Conservation (phyloP, 768 basidiomycete species). For the Mycena maculata region DNA sequence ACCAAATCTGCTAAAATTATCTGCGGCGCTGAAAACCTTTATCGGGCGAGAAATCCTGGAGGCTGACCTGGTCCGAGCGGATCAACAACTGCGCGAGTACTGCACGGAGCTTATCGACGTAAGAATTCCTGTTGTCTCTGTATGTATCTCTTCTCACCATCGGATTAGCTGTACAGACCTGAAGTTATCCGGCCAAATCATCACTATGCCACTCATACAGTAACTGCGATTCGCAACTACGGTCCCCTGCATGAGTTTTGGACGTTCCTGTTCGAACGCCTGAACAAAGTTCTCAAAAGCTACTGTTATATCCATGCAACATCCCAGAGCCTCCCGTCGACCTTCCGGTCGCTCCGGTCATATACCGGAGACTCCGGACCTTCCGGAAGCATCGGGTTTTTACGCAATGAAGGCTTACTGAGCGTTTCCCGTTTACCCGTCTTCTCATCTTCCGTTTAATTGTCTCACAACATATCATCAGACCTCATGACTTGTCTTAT, state of each 20-base stretch:
- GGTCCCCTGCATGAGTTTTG: neutral
- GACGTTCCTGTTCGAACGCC: neutral
- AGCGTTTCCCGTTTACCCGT: no score
- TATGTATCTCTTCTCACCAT: neutral
- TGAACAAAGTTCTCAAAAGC: neutral
- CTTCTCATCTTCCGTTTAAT: no score
- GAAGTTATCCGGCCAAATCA: constrained; percentile 49
- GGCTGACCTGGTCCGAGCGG: constrained; percentile 26
- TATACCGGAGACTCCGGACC: no score
- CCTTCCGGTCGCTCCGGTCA: no score
- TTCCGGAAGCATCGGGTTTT: no score
- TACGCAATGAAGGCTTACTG: no score
- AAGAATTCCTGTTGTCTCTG: neutral
- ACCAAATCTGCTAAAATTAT: constrained; percentile 39
- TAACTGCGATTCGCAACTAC: constrained; percentile 28
- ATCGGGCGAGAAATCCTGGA: constrained; percentile 18
- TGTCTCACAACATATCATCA: no score
- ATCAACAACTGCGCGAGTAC: constrained; percentile 38
- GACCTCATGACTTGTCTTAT: no score
- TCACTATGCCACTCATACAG: constrained; percentile 49
- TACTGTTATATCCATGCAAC: no score
- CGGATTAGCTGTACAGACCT: constrained; percentile 44
- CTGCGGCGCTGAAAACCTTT: constrained; percentile 28
- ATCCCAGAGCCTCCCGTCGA: no score
- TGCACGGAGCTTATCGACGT: constrained; percentile 30